phyloP scores from a whole-genome alignment of 257 asterid species.

The Pogostemon cablin region DNA sequence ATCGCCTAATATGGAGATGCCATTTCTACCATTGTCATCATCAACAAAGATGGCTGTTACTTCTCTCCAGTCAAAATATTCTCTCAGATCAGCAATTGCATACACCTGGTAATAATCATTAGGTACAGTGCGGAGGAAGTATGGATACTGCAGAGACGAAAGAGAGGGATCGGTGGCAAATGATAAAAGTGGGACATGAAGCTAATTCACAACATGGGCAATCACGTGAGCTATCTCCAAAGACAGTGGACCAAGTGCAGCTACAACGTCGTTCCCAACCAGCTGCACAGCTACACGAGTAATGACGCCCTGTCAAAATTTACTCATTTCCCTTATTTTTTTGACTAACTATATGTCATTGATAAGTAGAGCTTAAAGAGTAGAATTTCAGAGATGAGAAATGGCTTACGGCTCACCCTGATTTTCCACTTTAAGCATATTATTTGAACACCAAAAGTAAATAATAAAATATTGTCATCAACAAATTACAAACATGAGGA shows the following conservation, averaged over 20 bases:
- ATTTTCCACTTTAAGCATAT: background rate
- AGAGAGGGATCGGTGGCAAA: constrained; percentile 78
- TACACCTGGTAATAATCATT: constrained; percentile 65
- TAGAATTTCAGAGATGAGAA: constrained; percentile 6
- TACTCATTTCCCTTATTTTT: constrained; percentile 19
- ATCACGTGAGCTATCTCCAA: constrained; percentile 74
- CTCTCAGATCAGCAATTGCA: constrained; percentile 62
- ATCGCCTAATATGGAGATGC: constrained; percentile 62
- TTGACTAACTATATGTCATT: constrained; percentile 7
- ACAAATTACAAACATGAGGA: background rate
- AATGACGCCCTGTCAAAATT: constrained; percentile 39
- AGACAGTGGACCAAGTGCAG: constrained; percentile 73
- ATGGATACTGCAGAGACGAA: constrained; percentile 66
- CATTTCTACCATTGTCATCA: constrained; percentile 73
- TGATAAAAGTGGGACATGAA: constrained; percentile 68
- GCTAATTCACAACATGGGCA: constrained; percentile 59
- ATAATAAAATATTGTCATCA: background rate
- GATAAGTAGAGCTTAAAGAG: background rate
- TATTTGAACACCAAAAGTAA: background rate
- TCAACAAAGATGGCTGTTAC: constrained; percentile 66
- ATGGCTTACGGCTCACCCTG: background rate
- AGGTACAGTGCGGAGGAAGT: constrained; percentile 54
- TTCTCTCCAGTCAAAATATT: constrained; percentile 63
- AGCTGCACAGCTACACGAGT: constrained; percentile 68
- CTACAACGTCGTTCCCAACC: constrained; percentile 51